Base-by-base conservation (phyloP, 768 basidiomycete genomes). In the Mycena chlorophos region DNA sequence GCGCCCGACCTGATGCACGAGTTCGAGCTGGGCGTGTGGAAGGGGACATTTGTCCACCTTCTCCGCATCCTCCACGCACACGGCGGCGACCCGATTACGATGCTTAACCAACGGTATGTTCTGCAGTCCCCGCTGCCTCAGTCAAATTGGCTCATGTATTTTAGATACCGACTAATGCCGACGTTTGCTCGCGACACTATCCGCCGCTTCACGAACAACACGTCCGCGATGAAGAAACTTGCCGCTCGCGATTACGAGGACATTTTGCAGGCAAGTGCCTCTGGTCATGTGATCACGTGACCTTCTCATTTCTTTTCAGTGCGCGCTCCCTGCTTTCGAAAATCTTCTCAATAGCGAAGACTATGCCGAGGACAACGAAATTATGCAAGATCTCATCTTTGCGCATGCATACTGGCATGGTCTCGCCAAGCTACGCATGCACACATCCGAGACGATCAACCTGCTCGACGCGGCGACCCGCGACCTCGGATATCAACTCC, bases 311-410 rank as follows among this genome's bases (percentile, higher is more conserved):
- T 19, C 28, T 2, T 25, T 16, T 1, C 47, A 76, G 74, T 73
- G 73, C 48, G 61, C 71, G 0, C 65, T 76, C 2, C 75, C 76
- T 0, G 71, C 64, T 0, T 75, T 77, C 16, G 69, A 76, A 14
- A 72, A 69, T 0, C 63, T 76, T 0, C 59, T 78, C 0, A 66
- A 65, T 3, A 23, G 51, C 0, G 26, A 26, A 0, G 62, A 73
- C 19, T 37, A 37, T 37, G 10, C 34, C 10, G 34, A 37, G 34
- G 34, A 37, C 34, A 56, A 75, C 25, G 14, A 27, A 3, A 46
- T 61, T 2, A 47, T 73, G 1, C 50, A 60, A 5, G 57, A 60
- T 2, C 54, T 76, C 0, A 43, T 75, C 0, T 74, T 70, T 54
- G 52, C 48, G 1, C 55, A 69, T 2, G 65, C 63, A 4, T 65